A percentile compares a stretch with the other conserved stretches of the same genome.
Evolutionary conservation across 495 filamentous ascomycete genomes (phyloP).

Genomic region (Extremus antarcticus): DNA sequence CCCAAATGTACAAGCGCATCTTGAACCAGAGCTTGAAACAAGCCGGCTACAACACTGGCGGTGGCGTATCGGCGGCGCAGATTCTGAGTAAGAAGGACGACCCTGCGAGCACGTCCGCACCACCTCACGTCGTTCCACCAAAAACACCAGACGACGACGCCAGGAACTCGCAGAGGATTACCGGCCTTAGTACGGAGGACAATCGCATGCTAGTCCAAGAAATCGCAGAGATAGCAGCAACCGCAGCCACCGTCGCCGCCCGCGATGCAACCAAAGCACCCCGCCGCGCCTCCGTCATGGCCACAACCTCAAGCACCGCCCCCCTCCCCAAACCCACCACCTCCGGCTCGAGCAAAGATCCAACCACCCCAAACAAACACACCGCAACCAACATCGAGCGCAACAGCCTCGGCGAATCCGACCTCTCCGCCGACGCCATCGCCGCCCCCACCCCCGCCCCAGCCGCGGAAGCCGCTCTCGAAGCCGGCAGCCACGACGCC

Average conservation of each 20-base stretch:
- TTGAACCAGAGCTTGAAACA: slow-evolving; percentile 78
- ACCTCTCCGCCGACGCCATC: slow-evolving; percentile 21
- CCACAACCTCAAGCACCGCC: slow-evolving; percentile 12
- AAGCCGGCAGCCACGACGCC: slow-evolving; percentile 79
- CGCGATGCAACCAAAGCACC: slow-evolving; percentile 54
- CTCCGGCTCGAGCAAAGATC: slow-evolving; percentile 7
- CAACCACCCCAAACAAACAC: neutral
- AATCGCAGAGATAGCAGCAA: slow-evolving; percentile 84
- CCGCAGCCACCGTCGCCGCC: slow-evolving; percentile 77
- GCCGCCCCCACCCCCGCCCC: slow-evolving; percentile 2
- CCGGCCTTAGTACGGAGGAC: slow-evolving; percentile 65
- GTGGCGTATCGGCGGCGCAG: neutral
- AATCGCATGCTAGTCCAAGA: slow-evolving; percentile 70
- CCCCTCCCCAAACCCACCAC: neutral
- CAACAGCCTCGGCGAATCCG: slow-evolving; percentile 1
- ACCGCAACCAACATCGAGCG: neutral
- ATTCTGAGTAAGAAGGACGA: slow-evolving; percentile 1
- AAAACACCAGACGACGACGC: slow-evolving; percentile 40
- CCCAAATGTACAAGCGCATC: slow-evolving; percentile 85
- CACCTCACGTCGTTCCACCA: slow-evolving; percentile 31
- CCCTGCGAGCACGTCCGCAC: neutral
- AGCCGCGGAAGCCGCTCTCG: neutral
- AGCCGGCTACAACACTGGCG: slow-evolving; percentile 44
- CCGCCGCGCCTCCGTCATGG: slow-evolving; percentile 37
- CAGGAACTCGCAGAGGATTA: slow-evolving; percentile 34